phyloP scores from a whole-genome alignment of 192 early-diverging fungal species.

The Kappamyces sp. region DNA sequence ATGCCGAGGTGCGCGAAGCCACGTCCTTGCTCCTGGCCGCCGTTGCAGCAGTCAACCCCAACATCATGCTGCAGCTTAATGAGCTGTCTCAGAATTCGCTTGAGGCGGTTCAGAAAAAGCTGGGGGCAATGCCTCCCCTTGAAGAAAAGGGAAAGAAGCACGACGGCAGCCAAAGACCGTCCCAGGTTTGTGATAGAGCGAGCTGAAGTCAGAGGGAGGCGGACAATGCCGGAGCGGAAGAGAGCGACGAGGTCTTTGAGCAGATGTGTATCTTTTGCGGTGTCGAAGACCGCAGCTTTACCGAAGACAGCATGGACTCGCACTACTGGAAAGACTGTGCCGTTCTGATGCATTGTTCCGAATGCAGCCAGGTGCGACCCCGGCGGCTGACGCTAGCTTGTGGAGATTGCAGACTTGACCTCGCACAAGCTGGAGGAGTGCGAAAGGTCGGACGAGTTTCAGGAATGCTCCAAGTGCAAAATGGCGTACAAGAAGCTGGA shows the following conservation, averaged over 20 bases:
- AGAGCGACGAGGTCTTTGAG: conserved; percentile 12
- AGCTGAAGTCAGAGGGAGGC: background rate
- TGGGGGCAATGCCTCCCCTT: conserved; percentile 2
- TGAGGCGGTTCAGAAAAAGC: conserved; percentile 16
- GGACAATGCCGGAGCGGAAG: background rate
- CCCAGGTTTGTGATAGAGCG: conserved; percentile 8
- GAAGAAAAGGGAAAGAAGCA: conserved; percentile 16
- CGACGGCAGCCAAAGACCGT: too few species aligned
- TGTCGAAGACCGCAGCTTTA: conserved; percentile 54
- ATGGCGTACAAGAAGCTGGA: too few species aligned
- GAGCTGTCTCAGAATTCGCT: too few species aligned
- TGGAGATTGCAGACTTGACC: conserved; percentile 62
- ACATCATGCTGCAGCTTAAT: conserved; percentile 14
- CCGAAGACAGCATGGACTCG: conserved; percentile 61
- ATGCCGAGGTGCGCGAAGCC: conserved; percentile 53
- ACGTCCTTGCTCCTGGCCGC: conserved; percentile 50
- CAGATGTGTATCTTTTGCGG: conserved; percentile 74
- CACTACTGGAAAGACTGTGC: conserved; percentile 79
- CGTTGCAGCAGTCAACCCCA: conserved; percentile 37
- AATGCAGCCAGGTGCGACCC: conserved; percentile 59
- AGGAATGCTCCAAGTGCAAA: background rate
- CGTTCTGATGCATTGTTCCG: conserved; percentile 60
- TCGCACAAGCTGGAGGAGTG: conserved; percentile 64
- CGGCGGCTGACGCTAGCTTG: conserved; percentile 40
- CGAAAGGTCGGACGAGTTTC: conserved; percentile 19